Percentiles rank a stretch among this genome's conserved stretches.
These are phyloP conservation scores for Lunasporangiospora selenospora DNA, from an alignment of 192 early-diverging fungal species.

Conservation along the genomic window DNA sequence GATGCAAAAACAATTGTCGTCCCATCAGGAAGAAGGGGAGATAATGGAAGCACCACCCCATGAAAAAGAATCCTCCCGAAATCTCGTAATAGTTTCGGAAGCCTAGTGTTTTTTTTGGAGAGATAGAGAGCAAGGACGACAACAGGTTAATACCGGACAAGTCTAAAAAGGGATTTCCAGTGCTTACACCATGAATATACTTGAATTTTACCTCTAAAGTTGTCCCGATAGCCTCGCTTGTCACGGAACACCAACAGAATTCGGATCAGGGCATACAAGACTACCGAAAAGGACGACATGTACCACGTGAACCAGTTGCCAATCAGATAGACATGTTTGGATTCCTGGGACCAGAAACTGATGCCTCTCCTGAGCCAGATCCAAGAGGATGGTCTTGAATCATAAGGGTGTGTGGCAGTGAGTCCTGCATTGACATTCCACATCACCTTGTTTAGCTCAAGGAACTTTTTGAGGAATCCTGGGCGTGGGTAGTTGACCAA, in stretches of 20 bases:
- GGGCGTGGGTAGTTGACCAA: constrained; percentile 68
- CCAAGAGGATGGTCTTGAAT: constrained; percentile 91
- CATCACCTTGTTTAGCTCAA: constrained; percentile 90
- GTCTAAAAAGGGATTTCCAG: too few relatives aligned
- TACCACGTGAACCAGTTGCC: constrained; percentile 95
- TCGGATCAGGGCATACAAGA: constrained; percentile 64
- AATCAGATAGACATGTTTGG: constrained; percentile 83
- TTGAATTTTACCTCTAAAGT: constrained; percentile 44
- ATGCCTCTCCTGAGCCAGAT: constrained; percentile 86
- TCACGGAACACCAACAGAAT: constrained; percentile 61
- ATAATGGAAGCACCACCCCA: constrained; percentile 89
- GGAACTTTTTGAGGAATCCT: constrained; percentile 84
- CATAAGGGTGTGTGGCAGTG: constrained; percentile 92
- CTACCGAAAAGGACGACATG: constrained; percentile 69
- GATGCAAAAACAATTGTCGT: constrained; percentile 91
- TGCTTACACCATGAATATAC: too few relatives aligned
- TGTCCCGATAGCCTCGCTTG: constrained; percentile 60
- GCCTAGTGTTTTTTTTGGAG: too few relatives aligned
- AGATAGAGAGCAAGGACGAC: too few relatives aligned
- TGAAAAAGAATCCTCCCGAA: constrained; percentile 69
- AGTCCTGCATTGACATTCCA: constrained; percentile 86
- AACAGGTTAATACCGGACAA: too few relatives aligned
- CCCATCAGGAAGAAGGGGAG: constrained; percentile 91
- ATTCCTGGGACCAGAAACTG: constrained; percentile 80
- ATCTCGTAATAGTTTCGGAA: constrained; percentile 59